A percentile compares a stretch with the other conserved stretches of the same genome.
These are phyloP conservation scores for Nothomitra cinnamomea DNA, from an alignment of 2,329 filamentous ascomycete genomes.

Conservation along the genomic window DNA sequence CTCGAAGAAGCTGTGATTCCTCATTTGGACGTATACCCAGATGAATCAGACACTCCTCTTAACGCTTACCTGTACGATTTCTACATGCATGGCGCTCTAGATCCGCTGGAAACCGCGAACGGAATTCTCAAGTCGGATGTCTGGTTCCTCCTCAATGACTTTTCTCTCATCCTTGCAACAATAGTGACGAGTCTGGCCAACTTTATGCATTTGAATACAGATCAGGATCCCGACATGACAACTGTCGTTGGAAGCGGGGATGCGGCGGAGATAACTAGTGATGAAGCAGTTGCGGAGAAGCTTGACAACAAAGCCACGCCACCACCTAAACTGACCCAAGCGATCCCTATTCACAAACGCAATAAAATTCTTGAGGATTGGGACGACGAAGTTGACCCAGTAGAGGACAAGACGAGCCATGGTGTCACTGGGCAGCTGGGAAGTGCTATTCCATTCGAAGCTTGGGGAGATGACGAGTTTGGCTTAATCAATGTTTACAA, in stretches of 20 bases:
- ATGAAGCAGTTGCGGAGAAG: background rate
- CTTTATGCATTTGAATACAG: conserved; percentile 33
- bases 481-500: conserved; percentile 27
- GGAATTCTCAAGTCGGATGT: conserved; percentile 47
- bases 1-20: conserved; percentile 60
- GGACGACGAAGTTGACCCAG: no score
- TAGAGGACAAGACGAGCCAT: background rate
- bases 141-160: conserved; percentile 57
- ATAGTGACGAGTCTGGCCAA: conserved; percentile 48
- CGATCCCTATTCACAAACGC: background rate
- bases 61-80: conserved; percentile 51
- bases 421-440: conserved; percentile 12
- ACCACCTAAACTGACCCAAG: background rate
- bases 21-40: conserved; percentile 42
- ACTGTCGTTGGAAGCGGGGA: conserved; percentile 35
- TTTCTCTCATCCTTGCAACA: conserved; percentile 48
- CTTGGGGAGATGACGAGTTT: conserved; percentile 25
- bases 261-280: conserved; percentile 25
- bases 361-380: background rate
- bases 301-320: background rate
- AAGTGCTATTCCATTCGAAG: conserved; percentile 20
- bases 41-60: conserved; percentile 29
- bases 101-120: conserved; percentile 45
- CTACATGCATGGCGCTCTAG: conserved; percentile 52
- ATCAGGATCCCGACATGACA: conserved; percentile 31